Percentiles rank a stretch among this genome's conserved stretches.
Conservation (phyloP, 371 early-diverging fungal species). For the Haplosporangium sp. region DNA sequence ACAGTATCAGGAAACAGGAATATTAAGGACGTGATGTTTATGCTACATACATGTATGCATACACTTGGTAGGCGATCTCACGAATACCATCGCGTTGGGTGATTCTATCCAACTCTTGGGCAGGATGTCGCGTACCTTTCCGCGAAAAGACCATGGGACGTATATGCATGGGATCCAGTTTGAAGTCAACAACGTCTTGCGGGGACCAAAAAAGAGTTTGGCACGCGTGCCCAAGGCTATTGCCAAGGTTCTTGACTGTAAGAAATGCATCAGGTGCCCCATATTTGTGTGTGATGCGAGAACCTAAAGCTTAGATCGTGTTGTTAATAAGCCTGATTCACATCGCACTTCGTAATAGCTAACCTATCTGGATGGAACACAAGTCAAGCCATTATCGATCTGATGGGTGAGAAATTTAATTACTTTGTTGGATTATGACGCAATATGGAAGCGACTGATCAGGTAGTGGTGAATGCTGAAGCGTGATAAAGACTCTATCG, state of each 20-base stretch:
- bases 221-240: constrained; percentile 1
- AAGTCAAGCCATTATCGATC: constrained; percentile 44
- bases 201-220: not conserved
- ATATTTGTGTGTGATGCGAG: not conserved
- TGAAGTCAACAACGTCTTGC: constrained; percentile 34
- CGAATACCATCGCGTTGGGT: constrained; percentile 20
- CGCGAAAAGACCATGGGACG: not conserved
- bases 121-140: constrained; percentile 4
- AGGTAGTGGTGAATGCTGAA: not conserved
- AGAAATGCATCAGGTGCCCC: not conserved
- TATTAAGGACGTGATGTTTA: not conserved
- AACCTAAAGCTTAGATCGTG: not conserved
- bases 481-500: constrained; percentile 10
- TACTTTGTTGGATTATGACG: not conserved
- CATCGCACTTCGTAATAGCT: not conserved
- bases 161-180: constrained; percentile 31
- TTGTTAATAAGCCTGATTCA: not conserved
- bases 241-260: constrained; percentile 8
- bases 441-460: too few relatives aligned
- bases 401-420: constrained; percentile 21
- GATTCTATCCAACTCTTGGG: constrained; percentile 26
- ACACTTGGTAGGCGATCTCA: constrained; percentile 26
- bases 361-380: constrained; percentile 43
- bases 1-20: not conserved
- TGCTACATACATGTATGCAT: too few relatives aligned